Conservation (phyloP, 352 stramenopile genomes). For the Pythium brassicae region DNA sequence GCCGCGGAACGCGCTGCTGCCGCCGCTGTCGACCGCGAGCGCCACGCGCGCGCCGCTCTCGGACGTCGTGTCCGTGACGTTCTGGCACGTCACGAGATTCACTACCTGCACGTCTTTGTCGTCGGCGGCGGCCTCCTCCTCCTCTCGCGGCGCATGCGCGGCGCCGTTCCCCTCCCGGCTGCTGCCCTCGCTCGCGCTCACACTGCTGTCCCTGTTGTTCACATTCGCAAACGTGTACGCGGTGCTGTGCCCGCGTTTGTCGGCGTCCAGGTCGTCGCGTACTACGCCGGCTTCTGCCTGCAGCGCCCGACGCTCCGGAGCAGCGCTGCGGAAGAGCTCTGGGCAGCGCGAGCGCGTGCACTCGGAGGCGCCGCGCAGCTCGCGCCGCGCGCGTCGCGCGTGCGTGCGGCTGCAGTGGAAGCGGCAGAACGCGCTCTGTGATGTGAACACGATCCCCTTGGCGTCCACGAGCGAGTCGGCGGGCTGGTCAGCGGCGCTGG, state of each 20-base stretch:
- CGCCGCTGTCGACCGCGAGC: conserved; percentile 24
- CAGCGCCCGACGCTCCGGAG: conserved; percentile 10
- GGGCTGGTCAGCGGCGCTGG: too few relatives aligned
- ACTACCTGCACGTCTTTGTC: conserved; percentile 51
- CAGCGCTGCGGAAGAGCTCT: not conserved
- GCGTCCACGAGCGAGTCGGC: conserved; percentile 19
- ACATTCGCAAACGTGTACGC: conserved; percentile 2
- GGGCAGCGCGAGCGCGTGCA: conserved; percentile 28
- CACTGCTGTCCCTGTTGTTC: not conserved
- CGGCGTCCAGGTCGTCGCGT: not conserved
- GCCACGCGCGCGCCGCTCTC: conserved; percentile 32
- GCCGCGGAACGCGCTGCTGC: conserved; percentile 34
- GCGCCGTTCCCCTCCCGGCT: conserved; percentile 25
- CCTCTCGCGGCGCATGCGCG: conserved; percentile 14
- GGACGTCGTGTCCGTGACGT: conserved; percentile 5
- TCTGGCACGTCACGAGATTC: conserved; percentile 40
- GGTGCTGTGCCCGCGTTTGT: not conserved
- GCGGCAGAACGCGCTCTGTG: conserved; percentile 39
- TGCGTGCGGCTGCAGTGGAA: conserved; percentile 61
- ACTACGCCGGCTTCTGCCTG: conserved; percentile 6
- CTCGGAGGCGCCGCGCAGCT: conserved; percentile 30
- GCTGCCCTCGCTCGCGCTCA: conserved; percentile 7
- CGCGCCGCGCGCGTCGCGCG: conserved; percentile 32
- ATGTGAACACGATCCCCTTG: conserved; percentile 41
- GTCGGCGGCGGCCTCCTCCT: conserved; percentile 14